Evolutionary conservation across 2,329 filamentous ascomycete genomes (phyloP), one percentile per base, ranked within the genome.

Genomic region (Aureobasidium sp.): DNA sequence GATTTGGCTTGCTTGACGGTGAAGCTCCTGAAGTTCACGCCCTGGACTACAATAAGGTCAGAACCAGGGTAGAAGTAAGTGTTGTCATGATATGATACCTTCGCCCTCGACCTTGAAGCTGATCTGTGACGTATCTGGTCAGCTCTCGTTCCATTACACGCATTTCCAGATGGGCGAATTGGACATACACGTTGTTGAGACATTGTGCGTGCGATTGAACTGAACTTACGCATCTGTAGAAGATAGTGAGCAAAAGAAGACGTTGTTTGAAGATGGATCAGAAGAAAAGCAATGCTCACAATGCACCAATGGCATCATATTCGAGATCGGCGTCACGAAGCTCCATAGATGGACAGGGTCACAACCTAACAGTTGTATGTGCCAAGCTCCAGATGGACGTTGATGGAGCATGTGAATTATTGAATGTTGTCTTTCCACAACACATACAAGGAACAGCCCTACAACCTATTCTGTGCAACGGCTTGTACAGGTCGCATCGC

Each of bases 21-120:
- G 67, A 71, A 79, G n/a, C 37, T 47, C 26, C 79, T 76, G 69
- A 80, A 82, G 70, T 78, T 80, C 65, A 82, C 80, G 41, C 79
- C 79, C 70, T 81, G 78, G 41, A 80, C 78, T 56, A 34, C n/a
- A 42, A 4, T 3, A 41, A n/a, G 13, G 10, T 56, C 23, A 56
- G 34, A 13, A 47, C 26, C 9, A 20, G 2, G 10, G 15, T 8
- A 34, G 34, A 29, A 8, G 13, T 13, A 0, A 4, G n/a, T 41
- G 15, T 26, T 5, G 29, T 15, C n/a, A 32, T 9, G n/a, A 8
- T 26, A 20, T 1, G 15, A 26, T 61, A 61, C 57, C 57, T 32
- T 73, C 67, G 62, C 79, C 79, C 27, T 75, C 69, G 64, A 80
- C 79, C 64, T 72, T 78, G 74, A 76, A 81, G 10, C 73, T 73